Evolutionary conservation across 441 rosid species (phyloP), one percentile per base, ranked within the genome.

Genomic region (Populus hybrid): DNA sequence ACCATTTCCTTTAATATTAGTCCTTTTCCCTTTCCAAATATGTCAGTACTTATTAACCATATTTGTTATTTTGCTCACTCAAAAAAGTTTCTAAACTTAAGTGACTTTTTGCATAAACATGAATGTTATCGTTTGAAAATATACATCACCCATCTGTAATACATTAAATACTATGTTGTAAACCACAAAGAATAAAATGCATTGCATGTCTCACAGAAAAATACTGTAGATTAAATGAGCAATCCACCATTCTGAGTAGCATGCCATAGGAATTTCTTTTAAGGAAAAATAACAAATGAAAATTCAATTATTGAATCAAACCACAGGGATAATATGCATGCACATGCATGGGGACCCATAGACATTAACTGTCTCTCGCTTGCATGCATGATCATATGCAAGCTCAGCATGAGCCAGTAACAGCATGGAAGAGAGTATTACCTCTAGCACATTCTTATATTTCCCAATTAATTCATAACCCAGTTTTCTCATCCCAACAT

Each of bases 401-500:
- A 45, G 56, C 72, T 69, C 24, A 18, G 72, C 45, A 63, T 23
- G 42, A 70, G 63, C 61, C 21, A 18, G 72, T 74, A 50, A 59
- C 20, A 73, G 28, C 56, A 6, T 8, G 69, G 69, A 50, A 80
- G 66, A 73, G 28, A 80, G 64, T n/a, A 66, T 86, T 91, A 97
- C 99, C 99, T 93, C 92, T 79, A 94, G 83, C 40, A 86, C 82
- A 69, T 82, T 82, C 86, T 91, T 84, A 82, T 86, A 91, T 86
- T 86, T 87, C 72, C 77, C 89, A 80, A 94, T 90, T 85, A 83
- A 86, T 82, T 89, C 92, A 88, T 94, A 93, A 18, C 91, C 94
- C 85, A 94, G 81, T 82, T 94, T 97, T 84, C 98, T 93, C 81
- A 94, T 87, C 82, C 85, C 92, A 71, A 88, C 79, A 84, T 93